Conservation (phyloP, 2,329 filamentous ascomycete genomes). For the Fusarium sp. region DNA sequence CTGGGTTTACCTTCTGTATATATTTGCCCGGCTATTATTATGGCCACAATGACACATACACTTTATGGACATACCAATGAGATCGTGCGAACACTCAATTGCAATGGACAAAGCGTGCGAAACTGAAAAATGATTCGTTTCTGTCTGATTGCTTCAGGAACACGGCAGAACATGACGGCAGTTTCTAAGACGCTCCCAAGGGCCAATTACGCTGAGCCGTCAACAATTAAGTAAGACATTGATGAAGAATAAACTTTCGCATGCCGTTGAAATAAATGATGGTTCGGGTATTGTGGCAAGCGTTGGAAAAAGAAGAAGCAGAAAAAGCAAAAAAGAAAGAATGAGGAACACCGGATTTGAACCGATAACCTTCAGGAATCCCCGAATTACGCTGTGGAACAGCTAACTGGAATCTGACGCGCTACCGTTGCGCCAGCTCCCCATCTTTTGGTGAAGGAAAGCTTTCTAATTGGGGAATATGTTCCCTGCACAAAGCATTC, state of each 20-base stretch:
- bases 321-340: neutral
- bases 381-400: neutral
- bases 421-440: slow-evolving; percentile 22
- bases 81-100: neutral
- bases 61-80: neutral
- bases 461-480: rapidly evolving
- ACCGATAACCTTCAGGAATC: slow-evolving; percentile 18
- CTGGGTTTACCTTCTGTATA: neutral
- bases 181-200: neutral
- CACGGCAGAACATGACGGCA: neutral
- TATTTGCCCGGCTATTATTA: neutral
- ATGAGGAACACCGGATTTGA: slow-evolving; percentile 21
- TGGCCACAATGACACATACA: neutral
- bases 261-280: neutral
- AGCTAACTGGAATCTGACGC: slow-evolving; percentile 18
- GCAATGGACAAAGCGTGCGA: neutral
- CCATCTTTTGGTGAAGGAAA: neutral
- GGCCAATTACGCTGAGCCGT: neutral
- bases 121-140: neutral
- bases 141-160: neutral
- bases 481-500: rapidly evolving
- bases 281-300: neutral
- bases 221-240: neutral
- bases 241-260: neutral
- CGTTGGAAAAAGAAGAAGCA: no score